phyloP scores from a whole-genome alignment of 495 filamentous ascomycete species.

The Lasiosphaeris hirsuta region DNA sequence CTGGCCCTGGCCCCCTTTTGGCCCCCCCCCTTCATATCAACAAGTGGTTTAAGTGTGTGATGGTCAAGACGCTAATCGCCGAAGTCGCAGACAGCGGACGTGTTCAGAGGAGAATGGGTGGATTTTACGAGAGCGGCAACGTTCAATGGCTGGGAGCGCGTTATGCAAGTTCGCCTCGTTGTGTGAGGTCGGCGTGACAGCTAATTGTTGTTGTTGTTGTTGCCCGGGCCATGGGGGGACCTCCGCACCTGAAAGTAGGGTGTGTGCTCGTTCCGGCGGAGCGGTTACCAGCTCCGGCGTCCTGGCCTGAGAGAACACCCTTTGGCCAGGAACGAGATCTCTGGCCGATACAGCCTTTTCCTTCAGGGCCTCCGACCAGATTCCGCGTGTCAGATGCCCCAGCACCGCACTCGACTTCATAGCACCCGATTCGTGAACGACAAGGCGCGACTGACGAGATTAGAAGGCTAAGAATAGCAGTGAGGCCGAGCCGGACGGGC shows the following conservation, averaged over 20 bases:
- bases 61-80: not conserved
- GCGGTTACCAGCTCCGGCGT: not conserved
- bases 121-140: no score
- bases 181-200: not conserved
- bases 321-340: no score
- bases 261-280: not conserved
- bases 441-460: not conserved
- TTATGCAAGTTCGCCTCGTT: conserved; percentile 1
- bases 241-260: no score
- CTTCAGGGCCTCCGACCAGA: not conserved
- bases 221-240: no score
- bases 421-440: conserved; percentile 7
- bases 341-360: not conserved
- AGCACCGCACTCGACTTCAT: not conserved
- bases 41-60: no score
- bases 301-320: no score
- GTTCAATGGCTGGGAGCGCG: not conserved
- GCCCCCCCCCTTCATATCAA: no score
- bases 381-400: not conserved
- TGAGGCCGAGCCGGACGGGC: not conserved
- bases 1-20: no score
- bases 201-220: not conserved
- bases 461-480: conserved; percentile 10
- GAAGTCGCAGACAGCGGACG: not conserved
- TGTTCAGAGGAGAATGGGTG: no score